These are phyloP conservation scores for Paraleonurus japonicus DNA, from an alignment of 257 asterid species.

Conservation along the genomic window DNA sequence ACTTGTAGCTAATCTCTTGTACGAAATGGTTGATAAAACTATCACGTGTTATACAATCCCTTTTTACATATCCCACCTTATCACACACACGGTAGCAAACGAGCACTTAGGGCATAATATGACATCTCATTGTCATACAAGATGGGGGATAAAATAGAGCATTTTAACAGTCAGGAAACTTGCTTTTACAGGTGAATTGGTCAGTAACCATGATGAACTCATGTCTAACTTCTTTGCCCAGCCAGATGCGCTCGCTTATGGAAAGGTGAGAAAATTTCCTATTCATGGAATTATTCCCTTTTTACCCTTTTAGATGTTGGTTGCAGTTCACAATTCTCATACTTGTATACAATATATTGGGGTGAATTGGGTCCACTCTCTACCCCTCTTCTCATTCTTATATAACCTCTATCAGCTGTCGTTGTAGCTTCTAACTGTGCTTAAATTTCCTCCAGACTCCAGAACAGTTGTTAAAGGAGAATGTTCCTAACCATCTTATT, in stretches of 20 bases:
- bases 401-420: conserved; percentile 6
- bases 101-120: conserved; percentile 1
- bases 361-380: background rate
- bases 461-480: conserved; percentile 78
- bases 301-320: background rate
- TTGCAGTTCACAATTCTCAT: background rate
- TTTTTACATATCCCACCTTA: background rate
- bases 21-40: background rate
- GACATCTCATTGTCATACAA: background rate
- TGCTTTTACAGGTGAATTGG: conserved; percentile 78
- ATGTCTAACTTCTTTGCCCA: conserved; percentile 99
- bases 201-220: conserved; percentile 95
- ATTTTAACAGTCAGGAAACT: conserved; percentile 17
- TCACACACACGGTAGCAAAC: background rate
- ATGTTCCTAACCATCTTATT: conserved; percentile 72
- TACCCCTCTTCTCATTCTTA: background rate
- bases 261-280: conserved; percentile 56
- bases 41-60: background rate
- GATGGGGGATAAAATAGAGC: conserved; percentile 1
- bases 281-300: background rate
- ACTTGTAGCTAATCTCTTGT: too few species aligned
- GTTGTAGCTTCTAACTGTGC: conserved; percentile 27
- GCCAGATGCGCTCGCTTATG: conserved; percentile 99
- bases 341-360: background rate
- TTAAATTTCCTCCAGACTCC: conserved; percentile 66